These are phyloP conservation scores for Cryomyces minteri DNA, from an alignment of 495 filamentous ascomycete species.

Conservation along the genomic window DNA sequence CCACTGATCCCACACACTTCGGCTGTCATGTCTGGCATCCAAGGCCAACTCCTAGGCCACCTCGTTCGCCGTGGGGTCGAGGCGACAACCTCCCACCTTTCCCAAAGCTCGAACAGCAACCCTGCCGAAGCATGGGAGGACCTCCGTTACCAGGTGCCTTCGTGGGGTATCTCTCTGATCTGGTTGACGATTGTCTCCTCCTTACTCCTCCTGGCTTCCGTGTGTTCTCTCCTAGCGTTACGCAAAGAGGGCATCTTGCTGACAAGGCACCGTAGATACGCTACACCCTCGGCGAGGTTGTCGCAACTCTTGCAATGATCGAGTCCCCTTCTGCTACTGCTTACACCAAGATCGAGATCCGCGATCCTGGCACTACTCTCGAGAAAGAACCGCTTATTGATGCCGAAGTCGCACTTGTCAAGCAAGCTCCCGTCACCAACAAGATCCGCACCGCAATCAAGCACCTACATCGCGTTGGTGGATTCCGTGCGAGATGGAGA, in stretches of 20 bases:
- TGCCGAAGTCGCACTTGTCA: constrained; percentile 15
- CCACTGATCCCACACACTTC: too few relatives aligned
- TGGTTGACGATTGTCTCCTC: constrained; percentile 7
- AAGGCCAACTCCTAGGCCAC: too few relatives aligned
- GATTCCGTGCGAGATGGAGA: constrained; percentile 31
- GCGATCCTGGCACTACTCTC: constrained; percentile 7
- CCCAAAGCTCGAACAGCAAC: too few relatives aligned
- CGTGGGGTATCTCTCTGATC: background rate
- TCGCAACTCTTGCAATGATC: constrained; percentile 40
- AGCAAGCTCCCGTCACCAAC: constrained; percentile 37
- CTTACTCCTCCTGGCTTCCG: constrained; percentile 9
- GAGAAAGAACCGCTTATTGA: constrained; percentile 13
- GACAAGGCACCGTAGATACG: constrained; percentile 9
- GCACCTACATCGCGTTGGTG: constrained; percentile 36
- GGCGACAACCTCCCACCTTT: too few relatives aligned
- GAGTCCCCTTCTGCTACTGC: constrained; percentile 42
- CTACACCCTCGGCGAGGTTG: constrained; percentile 42
- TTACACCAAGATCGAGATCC: constrained; percentile 24
- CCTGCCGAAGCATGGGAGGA: background rate
- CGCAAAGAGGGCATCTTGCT: background rate
- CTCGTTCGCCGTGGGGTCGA: too few relatives aligned
- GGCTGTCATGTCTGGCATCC: too few relatives aligned
- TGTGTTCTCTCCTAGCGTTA: constrained; percentile 1
- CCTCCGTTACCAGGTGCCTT: background rate
- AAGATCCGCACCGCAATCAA: constrained; percentile 34